Base-by-base conservation (phyloP, 441 rosid species). In the Kokia cookei region DNA sequence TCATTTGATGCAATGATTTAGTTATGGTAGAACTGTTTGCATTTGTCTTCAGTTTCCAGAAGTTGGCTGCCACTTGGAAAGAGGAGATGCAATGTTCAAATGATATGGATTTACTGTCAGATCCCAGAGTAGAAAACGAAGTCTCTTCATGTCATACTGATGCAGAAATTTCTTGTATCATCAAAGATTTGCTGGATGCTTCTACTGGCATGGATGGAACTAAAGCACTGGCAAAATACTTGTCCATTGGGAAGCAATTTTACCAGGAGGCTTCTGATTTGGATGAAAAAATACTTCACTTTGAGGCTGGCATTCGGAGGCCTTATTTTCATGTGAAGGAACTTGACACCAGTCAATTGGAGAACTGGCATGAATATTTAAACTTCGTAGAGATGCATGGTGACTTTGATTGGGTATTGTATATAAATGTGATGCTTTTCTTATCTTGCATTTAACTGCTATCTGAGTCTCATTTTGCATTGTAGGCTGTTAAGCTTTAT, bases 361-460 rank as follows among this genome's bases (percentile, higher is more conserved):
- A 84, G 63, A 92, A 90, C 65, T 93, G 99, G 99, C 93, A 91
- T 84, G 82, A 77, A 1, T 94, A 94, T 86, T 78, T 94, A 78
- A 87, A 84, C 86, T 94, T 94, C 76, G 94, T 82, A 26, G 99
- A 94, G 83, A 79, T 68, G 60, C 87, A 82, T 80, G 88, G 84
- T 37, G 97, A 94, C 89, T 90, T 94, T 80, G 97, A 90, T 77
- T 94, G 97, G 99, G 99, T 94, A 91, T 61, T 73, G 58, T 62
- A 42, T 79, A 12, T 71, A 37, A 73, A 29, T 50, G 10, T 32
- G 60, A 45, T 68, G n/a, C 72, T 68, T n/a, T 29, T 51, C 60
- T 53, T 54, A 69, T 76, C 68, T 81, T 65, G n/a, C 67, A 58
- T 73, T 65, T 51, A 27, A 76, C 51, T 63, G 78, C 26, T 73